These are phyloP conservation scores for Candida caryicola DNA, from an alignment of 805 yeast genomes.

Conservation along the genomic window DNA sequence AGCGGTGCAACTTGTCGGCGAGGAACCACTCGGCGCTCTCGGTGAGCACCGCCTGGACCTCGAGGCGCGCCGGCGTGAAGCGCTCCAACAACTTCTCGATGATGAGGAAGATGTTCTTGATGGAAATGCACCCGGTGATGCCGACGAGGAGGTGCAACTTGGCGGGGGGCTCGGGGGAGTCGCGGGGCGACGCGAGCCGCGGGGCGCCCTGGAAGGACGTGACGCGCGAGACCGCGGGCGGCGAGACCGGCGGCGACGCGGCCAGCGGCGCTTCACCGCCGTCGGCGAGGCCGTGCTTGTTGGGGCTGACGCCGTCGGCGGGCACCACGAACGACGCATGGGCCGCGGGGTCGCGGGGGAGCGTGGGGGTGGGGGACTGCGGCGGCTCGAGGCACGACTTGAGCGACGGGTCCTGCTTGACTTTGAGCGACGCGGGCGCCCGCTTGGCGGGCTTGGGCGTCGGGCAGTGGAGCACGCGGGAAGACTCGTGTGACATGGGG, in stretches of 20 bases:
- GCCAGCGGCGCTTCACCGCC: not conserved
- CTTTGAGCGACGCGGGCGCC: slow-evolving; percentile 2
- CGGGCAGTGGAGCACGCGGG: not conserved
- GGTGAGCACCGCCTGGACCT: slow-evolving; percentile 26
- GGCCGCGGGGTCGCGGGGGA: not conserved
- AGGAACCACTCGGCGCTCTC: slow-evolving; percentile 22
- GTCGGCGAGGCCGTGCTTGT: slow-evolving; percentile 2
- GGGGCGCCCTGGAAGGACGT: not conserved
- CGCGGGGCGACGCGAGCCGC: not conserved
- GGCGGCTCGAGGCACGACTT: slow-evolving; percentile 5
- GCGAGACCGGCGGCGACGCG: not conserved
- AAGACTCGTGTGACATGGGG: not conserved
- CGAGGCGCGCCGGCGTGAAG: slow-evolving; percentile 18
- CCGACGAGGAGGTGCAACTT: slow-evolving; percentile 25
- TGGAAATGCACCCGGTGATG: slow-evolving; percentile 24
- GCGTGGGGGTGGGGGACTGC: not conserved
- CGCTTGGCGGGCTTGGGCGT: not conserved
- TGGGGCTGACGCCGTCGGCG: slow-evolving; percentile 5
- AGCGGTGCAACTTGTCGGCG: slow-evolving; percentile 17
- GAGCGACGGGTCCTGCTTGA: slow-evolving; percentile 4
- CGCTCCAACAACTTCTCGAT: slow-evolving; percentile 24
- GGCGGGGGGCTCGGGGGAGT: not conserved
- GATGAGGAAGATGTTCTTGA: slow-evolving; percentile 19
- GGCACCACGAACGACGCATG: slow-evolving; percentile 2
- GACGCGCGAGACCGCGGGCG: not conserved